phyloP scores from a whole-genome alignment of 805 yeast genomes.

The Wickerhamomyces canadensis region DNA sequence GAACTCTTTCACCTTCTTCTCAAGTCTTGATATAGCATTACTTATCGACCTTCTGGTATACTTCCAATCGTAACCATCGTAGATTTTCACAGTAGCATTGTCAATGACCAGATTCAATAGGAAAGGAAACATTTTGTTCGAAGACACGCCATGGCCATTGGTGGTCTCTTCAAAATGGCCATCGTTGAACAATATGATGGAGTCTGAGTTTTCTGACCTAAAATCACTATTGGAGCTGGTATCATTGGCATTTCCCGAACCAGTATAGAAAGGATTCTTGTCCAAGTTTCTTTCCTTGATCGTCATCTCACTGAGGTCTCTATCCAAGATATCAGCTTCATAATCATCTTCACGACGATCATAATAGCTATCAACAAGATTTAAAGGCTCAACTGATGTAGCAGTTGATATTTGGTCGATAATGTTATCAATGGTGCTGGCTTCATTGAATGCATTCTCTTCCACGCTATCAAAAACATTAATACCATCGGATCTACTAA shows the following conservation, averaged over 20 bases:
- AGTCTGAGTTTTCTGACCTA: slow-evolving; percentile 15
- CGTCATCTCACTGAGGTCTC: slow-evolving; percentile 25
- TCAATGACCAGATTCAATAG: slow-evolving; percentile 26
- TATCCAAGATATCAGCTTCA: slow-evolving; percentile 23
- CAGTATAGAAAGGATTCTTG: slow-evolving; percentile 14
- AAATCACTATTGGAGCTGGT: slow-evolving; percentile 1
- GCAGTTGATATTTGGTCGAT: neutral
- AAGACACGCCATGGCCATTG: neutral
- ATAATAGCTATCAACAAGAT: slow-evolving; percentile 23
- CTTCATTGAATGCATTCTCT: slow-evolving; percentile 22
- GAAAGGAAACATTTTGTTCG: slow-evolving; percentile 11
- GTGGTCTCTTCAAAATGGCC: slow-evolving; percentile 16
- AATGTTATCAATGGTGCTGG: neutral
- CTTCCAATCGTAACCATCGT: slow-evolving; percentile 93
- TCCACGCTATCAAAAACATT: slow-evolving; percentile 38
- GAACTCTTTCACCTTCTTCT: slow-evolving; percentile 35
- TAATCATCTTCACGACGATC: slow-evolving; percentile 1
- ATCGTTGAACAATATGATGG: slow-evolving; percentile 20
- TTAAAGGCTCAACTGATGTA: slow-evolving; percentile 8
- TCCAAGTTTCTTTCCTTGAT: slow-evolving; percentile 8
- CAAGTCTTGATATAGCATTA: slow-evolving; percentile 60
- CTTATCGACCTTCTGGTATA: slow-evolving; percentile 63
- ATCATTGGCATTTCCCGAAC: neutral
- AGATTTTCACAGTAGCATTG: slow-evolving; percentile 43
- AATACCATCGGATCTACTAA: slow-evolving; percentile 25